Conservation (phyloP, 306 rosid genomes). For the Alnus rubra region DNA sequence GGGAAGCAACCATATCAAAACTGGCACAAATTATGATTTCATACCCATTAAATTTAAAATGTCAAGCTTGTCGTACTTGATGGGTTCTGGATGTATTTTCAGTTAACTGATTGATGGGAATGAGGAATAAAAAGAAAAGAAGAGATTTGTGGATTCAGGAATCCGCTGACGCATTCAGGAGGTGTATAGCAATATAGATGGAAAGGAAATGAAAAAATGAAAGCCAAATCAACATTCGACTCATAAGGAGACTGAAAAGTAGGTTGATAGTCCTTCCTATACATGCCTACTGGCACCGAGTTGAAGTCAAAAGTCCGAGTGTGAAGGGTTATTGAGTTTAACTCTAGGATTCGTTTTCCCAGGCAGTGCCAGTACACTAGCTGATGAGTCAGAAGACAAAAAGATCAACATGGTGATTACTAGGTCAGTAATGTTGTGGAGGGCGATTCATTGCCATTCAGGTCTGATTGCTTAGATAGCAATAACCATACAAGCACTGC, state of each 20-base stretch:
- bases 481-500: not conserved
- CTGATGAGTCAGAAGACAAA: not conserved
- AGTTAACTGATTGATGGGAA: constrained; percentile 15
- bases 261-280: not conserved
- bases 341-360: not conserved
- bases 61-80: not conserved
- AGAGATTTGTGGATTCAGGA: not conserved
- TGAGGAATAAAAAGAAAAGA: constrained; percentile 24
- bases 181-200: not conserved
- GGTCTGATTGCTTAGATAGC: not conserved
- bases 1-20: constrained; percentile 92
- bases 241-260: not conserved
- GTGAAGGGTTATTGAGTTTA: not conserved
- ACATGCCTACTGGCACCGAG: not conserved
- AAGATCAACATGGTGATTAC: not conserved
- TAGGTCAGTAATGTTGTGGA: not conserved
- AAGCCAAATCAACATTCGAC: not conserved
- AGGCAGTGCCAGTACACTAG: not conserved
- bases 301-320: not conserved
- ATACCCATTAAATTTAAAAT: constrained; percentile 19
- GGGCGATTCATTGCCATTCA: not conserved
- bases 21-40: constrained; percentile 64
- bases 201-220: not conserved
- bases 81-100: too few relatives aligned
- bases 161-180: not conserved